phyloP scores from a whole-genome alignment of 2,329 filamentous ascomycete species.

The Neofusicoccum laricinum region DNA sequence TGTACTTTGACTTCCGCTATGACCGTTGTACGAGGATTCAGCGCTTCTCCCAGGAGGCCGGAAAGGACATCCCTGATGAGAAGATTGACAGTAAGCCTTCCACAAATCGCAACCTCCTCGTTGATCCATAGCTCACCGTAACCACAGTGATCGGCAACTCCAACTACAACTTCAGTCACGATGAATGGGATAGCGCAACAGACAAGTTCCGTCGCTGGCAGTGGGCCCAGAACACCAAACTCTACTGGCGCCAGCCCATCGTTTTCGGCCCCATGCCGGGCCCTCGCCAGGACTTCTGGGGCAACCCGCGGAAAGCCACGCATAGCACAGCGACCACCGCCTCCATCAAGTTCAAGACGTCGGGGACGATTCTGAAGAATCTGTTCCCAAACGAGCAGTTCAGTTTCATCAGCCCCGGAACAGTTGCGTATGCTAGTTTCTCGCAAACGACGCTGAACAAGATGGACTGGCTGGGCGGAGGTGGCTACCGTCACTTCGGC shows the following conservation, averaged over 20 bases:
- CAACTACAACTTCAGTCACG: slow-evolving; percentile 55
- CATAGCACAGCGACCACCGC: slow-evolving; percentile 36
- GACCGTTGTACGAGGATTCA: slow-evolving; percentile 60
- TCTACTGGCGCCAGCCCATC: slow-evolving; percentile 44
- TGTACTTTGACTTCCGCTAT: slow-evolving; percentile 60
- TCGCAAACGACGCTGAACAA: slow-evolving; percentile 39
- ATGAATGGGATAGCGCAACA: slow-evolving; percentile 56
- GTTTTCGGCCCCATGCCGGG: slow-evolving; percentile 41
- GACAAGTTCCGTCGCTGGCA: slow-evolving; percentile 52
- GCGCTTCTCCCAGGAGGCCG: slow-evolving; percentile 54
- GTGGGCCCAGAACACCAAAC: slow-evolving; percentile 40
- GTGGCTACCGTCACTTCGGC: slow-evolving; percentile 57
- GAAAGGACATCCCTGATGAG: slow-evolving; percentile 43
- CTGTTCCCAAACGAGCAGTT: slow-evolving; percentile 37
- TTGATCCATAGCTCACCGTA: background rate
- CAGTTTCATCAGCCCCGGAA: slow-evolving; percentile 37
- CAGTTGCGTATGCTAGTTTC: slow-evolving; percentile 39
- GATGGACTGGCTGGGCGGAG: slow-evolving; percentile 61
- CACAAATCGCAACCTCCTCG: background rate
- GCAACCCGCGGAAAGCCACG: slow-evolving; percentile 23
- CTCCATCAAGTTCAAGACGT: slow-evolving; percentile 41
- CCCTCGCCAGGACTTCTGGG: slow-evolving; percentile 32
- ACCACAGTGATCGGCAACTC: slow-evolving; percentile 18
- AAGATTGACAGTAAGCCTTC: background rate
- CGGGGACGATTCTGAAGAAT: slow-evolving; percentile 40